A percentile compares a stretch with the other conserved stretches of the same genome.
phyloP scores from a whole-genome alignment of 2,329 filamentous ascomycete species.

The Balansia obtecta region DNA sequence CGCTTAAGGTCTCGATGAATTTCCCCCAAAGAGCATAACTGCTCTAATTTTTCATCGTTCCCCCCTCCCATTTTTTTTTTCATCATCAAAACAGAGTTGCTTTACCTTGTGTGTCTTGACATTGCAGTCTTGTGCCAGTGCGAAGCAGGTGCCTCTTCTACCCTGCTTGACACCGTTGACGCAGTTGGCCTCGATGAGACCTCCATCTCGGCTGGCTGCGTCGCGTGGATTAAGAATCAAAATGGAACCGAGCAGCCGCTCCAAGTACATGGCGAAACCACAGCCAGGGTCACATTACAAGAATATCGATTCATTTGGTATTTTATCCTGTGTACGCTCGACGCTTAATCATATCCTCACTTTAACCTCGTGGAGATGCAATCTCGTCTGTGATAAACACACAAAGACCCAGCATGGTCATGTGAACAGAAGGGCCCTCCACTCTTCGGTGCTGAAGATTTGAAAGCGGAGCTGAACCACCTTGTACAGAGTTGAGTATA shows the following conservation, averaged over 20 bases:
- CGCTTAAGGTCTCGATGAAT: neutral
- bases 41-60: neutral
- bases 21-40: neutral
- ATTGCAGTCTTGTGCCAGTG: neutral
- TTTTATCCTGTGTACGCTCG: constrained; percentile 42
- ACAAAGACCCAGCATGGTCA: constrained; percentile 10
- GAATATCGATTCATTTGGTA: constrained; percentile 18
- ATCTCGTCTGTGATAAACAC: constrained; percentile 20
- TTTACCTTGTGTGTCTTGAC: neutral
- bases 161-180: neutral
- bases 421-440: constrained; percentile 28
- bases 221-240: neutral
- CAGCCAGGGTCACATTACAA: constrained; percentile 1
- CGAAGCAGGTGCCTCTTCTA: neutral
- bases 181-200: neutral
- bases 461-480: constrained; percentile 50
- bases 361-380: constrained; percentile 58
- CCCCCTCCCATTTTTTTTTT: neutral
- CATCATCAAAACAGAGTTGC: neutral
- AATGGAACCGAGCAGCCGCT: neutral
- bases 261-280: neutral
- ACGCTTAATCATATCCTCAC: constrained; percentile 50
- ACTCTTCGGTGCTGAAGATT: constrained; percentile 58
- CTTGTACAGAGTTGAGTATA: constrained; percentile 30
- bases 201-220: neutral